Base-by-base conservation (phyloP, 129 eudicot genomes). In the Logfia minima region DNA sequence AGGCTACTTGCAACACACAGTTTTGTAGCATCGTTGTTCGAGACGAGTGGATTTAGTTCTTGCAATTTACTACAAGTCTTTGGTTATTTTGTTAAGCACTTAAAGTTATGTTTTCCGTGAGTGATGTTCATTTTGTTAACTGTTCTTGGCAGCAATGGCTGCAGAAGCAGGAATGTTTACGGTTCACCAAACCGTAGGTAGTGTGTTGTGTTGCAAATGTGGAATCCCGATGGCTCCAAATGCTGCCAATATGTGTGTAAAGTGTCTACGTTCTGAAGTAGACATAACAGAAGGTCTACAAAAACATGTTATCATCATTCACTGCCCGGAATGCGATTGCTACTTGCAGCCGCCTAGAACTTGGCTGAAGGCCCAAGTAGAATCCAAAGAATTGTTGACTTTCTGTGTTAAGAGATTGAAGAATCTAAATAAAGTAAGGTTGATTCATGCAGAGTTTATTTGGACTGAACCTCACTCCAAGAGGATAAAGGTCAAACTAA, bases 191-290 rank as follows among this genome's bases (percentile, higher is more conserved):
- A 89, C 95, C 2, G 41, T 86, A 16, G 91, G 95, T n/a, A 87
- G 84, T 32, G 95, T 89, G 21, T 48, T 89, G 26, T 89, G 95
- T 81, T 89, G 95, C 85, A 86, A 86, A 70, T 89, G 95, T 72
- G 95, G 95, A 14, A 64, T 86, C 3, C 70, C 76, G 14, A 86
- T 89, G 89, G 75, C 78, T 37, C 95, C 95, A 43, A 87, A 89
- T 81, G 87, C 91, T 10, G 95, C 89, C 37, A 89, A 89, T 53
- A 89, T 89, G 95, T 89, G 95, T 48, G 86, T 85, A 22, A 84
- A 83, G 29, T 89, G 95, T 72, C 82, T 89, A 70, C 80, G 89
- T n/a, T 87, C 95, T 28, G 91, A 87, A 83, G 82, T 87, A 52
- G 91, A 89, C 71, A 75, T 75, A 3, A 75, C 79, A 3, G 71